Evolutionary conservation across 2,329 filamentous ascomycete genomes (phyloP).

Genomic region (Talaromyces sp.): DNA sequence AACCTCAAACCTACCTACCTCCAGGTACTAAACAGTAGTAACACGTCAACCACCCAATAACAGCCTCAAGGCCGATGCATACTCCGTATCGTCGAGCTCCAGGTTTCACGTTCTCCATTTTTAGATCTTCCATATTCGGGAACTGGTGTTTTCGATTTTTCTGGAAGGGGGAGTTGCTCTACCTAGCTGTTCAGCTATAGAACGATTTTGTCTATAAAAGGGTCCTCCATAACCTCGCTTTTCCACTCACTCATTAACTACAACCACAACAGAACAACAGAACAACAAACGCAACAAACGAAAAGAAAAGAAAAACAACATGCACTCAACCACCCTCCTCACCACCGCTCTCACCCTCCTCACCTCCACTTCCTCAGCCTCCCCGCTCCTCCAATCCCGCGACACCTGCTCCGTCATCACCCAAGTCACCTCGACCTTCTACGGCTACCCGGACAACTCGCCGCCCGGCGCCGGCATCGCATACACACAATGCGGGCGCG

Average conservation of each 20-base stretch:
- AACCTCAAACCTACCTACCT: too few species aligned
- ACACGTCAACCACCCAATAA: too few species aligned
- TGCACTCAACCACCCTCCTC: not conserved
- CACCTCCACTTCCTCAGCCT: not conserved
- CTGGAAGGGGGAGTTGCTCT: not conserved
- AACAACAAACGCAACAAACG: not conserved
- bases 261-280: too few species aligned
- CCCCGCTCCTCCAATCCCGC: not conserved
- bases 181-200: not conserved
- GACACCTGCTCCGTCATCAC: slow-evolving; percentile 3
- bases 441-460: slow-evolving; percentile 37
- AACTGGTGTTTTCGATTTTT: not conserved
- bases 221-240: not conserved
- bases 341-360: not conserved
- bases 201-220: not conserved
- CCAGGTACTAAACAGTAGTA: too few species aligned
- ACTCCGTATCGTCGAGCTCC: not conserved
- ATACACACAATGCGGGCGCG: slow-evolving; percentile 29
- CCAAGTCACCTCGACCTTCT: slow-evolving; percentile 34
- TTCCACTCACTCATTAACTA: too few species aligned
- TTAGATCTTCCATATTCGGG: not conserved
- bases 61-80: too few species aligned
- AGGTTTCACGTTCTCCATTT: not conserved
- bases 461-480: slow-evolving; percentile 32
- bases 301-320: not conserved